phyloP scores from a whole-genome alignment of 768 basidiomycete species.

The Serendipita indica region DNA sequence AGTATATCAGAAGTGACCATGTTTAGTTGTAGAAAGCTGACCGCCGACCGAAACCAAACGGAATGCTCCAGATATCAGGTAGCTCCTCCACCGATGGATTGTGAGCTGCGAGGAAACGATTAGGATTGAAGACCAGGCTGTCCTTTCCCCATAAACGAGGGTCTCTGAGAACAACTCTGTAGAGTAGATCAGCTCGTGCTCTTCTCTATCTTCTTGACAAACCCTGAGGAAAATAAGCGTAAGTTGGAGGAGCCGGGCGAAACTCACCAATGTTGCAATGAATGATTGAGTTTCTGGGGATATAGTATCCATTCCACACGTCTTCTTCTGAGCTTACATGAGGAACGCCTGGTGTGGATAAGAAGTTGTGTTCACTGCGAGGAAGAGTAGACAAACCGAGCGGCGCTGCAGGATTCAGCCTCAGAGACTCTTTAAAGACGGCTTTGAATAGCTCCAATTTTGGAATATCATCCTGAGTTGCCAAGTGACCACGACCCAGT shows the following conservation, averaged over 20 bases:
- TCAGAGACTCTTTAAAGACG: neutral
- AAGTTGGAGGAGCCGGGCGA: neutral
- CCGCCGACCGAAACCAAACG: conserved; percentile 62
- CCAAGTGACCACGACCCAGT: neutral
- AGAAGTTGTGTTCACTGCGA: neutral
- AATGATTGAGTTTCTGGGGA: neutral
- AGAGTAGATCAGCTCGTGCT: neutral
- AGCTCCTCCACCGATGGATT: conserved; percentile 20
- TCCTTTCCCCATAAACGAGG: conserved; percentile 3
- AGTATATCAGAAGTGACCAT: neutral
- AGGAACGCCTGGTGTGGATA: neutral
- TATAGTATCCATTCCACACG: neutral
- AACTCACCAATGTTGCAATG: neutral
- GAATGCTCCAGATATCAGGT: conserved; percentile 41
- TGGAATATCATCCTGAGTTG: neutral
- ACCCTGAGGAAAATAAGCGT: neutral
- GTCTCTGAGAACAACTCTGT: neutral
- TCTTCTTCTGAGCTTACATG: neutral
- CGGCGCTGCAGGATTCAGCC: neutral
- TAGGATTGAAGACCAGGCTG: neutral
- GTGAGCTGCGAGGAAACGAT: neutral
- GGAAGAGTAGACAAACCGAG: neutral
- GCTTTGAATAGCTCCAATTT: neutral
- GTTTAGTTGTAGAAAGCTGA: conserved; percentile 18
- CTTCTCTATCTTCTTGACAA: too few species aligned